phyloP scores from a whole-genome alignment of 306 rosid genomes.

The Rubus parviflorus region DNA sequence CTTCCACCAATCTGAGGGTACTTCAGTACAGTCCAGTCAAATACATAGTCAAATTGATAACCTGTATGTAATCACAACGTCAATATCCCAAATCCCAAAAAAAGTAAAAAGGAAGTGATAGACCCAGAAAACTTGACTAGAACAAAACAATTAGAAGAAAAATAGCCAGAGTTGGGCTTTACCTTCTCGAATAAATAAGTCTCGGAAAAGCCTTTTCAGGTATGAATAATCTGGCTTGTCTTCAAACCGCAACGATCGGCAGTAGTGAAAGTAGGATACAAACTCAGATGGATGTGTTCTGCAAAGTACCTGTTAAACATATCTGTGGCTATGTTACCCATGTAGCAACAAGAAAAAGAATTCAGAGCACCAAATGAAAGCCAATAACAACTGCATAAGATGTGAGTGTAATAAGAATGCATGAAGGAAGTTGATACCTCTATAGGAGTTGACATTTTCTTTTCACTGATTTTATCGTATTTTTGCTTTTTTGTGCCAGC shows the following conservation, averaged over 20 bases:
- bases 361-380: not conserved
- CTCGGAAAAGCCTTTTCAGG: constrained; percentile 91
- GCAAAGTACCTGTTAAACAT: constrained; percentile 78
- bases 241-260: constrained; percentile 93
- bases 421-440: constrained; percentile 62
- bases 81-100: constrained; percentile 1
- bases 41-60: constrained; percentile 84
- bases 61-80: constrained; percentile 47
- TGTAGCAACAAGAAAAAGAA: constrained; percentile 23
- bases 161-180: constrained; percentile 17
- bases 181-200: constrained; percentile 97
- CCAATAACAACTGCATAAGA: not conserved
- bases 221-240: constrained; percentile 99
- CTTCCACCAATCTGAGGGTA: constrained; percentile 69
- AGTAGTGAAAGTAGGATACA: constrained; percentile 94
- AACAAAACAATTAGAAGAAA: not conserved
- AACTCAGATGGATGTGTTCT: constrained; percentile 89
- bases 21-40: constrained; percentile 87
- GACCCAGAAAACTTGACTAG: not conserved
- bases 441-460: constrained; percentile 81
- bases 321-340: constrained; percentile 29
- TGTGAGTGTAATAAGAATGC: not conserved
- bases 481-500: constrained; percentile 99
- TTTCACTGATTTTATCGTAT: constrained; percentile 95
- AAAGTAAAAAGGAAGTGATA: not conserved